Conservation (phyloP, 441 rosid genomes). For the Brassica hybrid region DNA sequence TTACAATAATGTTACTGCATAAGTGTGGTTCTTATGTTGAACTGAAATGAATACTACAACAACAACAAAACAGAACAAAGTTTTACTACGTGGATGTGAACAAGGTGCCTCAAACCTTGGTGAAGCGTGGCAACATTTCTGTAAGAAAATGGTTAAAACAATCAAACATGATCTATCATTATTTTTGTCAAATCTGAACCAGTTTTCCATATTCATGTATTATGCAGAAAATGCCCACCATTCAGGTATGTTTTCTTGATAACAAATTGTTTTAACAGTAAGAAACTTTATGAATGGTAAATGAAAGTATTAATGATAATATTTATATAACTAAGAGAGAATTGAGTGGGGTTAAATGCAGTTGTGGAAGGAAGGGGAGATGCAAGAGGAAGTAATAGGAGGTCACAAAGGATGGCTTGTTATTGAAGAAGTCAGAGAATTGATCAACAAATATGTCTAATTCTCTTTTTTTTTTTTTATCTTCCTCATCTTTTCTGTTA, state of each 20-base stretch:
- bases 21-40: background rate
- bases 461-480: constrained; percentile 3
- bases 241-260: constrained; percentile 59
- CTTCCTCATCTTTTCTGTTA: background rate
- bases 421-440: constrained; percentile 73
- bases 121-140: constrained; percentile 83
- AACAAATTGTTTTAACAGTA: background rate
- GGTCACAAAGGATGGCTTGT: constrained; percentile 91
- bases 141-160: constrained; percentile 48
- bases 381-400: constrained; percentile 89
- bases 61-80: constrained; percentile 48
- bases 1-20: background rate
- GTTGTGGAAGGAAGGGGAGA: constrained; percentile 90
- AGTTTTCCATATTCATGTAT: background rate
- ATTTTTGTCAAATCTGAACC: constrained; percentile 16
- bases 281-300: background rate
- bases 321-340: background rate
- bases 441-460: constrained; percentile 62
- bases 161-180: background rate
- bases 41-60: background rate
- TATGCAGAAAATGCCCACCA: constrained; percentile 88
- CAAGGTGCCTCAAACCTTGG: constrained; percentile 80
- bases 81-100: constrained; percentile 83
- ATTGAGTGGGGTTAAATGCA: constrained; percentile 44
- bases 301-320: background rate